Evolutionary conservation across 305 asterid species (phyloP), one percentile per base, ranked within the genome.

Genomic region (Ilex paraguariensis): DNA sequence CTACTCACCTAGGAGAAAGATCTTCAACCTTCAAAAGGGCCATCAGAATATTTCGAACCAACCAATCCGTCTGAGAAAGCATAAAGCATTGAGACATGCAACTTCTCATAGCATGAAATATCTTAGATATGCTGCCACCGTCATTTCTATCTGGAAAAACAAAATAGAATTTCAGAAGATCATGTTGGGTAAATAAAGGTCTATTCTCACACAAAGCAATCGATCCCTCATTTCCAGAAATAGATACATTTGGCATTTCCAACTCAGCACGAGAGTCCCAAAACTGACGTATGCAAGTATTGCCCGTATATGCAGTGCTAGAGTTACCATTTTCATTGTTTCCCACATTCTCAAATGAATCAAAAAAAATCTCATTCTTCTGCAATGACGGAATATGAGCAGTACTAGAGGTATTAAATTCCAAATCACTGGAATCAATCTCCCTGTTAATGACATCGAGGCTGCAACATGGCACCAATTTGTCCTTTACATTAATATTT

Each of bases 1-100:
- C 57, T 33, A 80, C 95, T 76, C 78, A 93, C 99, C 75, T 81
- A 65, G 80, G 59, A 10, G 91, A 84, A 61, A 90, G 88, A 72
- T 74, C 85, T 80, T 76, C 74, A 66, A 82, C 84, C 58, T 73
- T 64, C 66, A 62, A 70, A 59, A 86, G 79, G 65, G 80, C 21
- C 17, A 39, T 39, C 51, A 86, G 65, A 70, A 76, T 75, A 75
- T 74, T 74, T 69, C 21, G 75, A 61, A 88, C 57, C 59, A 76
- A 78, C 42, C 60, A 31, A 58, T 78, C 78, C 39, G 73, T 61
- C 52, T 90, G 71, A 58, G 75, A 75, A 71, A 69, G 54, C 42
- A 69, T 65, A 32, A 84, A 72, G 65, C 72, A 75, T 31, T 56
- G 80, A 50, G 77, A 76, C 76, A 45, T 60, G 77, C 67, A 86